Evolutionary conservation across 1,284 basidiomycete genomes (phyloP).

Genomic region (Hymenochaete sp.): DNA sequence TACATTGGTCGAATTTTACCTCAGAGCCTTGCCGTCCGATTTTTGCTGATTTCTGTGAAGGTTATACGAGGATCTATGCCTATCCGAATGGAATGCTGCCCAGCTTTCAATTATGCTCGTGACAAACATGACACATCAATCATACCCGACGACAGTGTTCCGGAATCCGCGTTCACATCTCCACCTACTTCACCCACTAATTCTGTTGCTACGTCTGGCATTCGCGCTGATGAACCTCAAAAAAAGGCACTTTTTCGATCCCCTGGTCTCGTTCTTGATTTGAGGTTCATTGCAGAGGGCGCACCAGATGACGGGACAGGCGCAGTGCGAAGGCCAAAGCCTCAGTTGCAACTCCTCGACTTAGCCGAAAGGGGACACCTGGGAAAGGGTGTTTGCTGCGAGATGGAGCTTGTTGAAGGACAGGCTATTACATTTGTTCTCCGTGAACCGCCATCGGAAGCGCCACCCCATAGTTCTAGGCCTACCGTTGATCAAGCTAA

Average conservation of each 20-base stretch:
- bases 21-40: slow-evolving; percentile 8
- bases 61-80: slow-evolving; percentile 73
- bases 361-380: slow-evolving; percentile 57
- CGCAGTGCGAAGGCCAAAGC: slow-evolving; percentile 31
- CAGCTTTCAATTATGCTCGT: slow-evolving; percentile 88
- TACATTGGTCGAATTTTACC: slow-evolving; percentile 18
- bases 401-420: slow-evolving; percentile 66
- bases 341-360: slow-evolving; percentile 54
- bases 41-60: slow-evolving; percentile 25
- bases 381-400: slow-evolving; percentile 44
- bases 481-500: slow-evolving; percentile 34
- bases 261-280: slow-evolving; percentile 55
- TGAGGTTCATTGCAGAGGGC: slow-evolving; percentile 63
- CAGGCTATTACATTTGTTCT: slow-evolving; percentile 82
- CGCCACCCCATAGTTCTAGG: slow-evolving; percentile 15
- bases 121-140: slow-evolving; percentile 59
- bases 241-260: slow-evolving; percentile 67
- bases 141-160: slow-evolving; percentile 40
- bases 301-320: slow-evolving; percentile 34
- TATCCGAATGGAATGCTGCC: slow-evolving; percentile 78
- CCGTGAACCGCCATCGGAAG: slow-evolving; percentile 44
- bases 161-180: slow-evolving; percentile 22
- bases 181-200: slow-evolving; percentile 16
- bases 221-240: slow-evolving; percentile 24
- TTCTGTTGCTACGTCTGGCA: slow-evolving; percentile 16